phyloP scores from a whole-genome alignment of 73 alveolate species.

The Tetrahymena elliotti region DNA sequence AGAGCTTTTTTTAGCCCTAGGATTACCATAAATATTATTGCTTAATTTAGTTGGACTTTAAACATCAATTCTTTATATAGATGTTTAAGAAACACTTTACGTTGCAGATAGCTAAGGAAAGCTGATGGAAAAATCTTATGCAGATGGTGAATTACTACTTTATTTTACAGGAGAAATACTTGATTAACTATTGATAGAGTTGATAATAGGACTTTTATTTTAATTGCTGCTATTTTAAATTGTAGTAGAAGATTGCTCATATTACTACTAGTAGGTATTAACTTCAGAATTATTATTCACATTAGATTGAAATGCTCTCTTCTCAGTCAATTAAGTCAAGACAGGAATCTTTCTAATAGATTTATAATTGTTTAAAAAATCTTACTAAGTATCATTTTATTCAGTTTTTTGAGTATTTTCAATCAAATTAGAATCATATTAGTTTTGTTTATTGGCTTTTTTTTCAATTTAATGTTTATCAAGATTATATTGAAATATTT shows the following conservation, averaged over 20 bases:
- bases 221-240: background rate
- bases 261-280: background rate
- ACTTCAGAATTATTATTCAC: background rate
- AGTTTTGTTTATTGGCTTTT: background rate
- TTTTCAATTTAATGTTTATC: background rate
- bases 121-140: background rate
- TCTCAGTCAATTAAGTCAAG: background rate
- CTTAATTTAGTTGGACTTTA: background rate
- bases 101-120: background rate
- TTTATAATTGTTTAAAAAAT: background rate
- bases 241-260: background rate
- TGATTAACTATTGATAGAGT: background rate
- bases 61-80: background rate
- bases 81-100: background rate
- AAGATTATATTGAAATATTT: background rate
- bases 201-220: background rate
- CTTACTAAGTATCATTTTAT: background rate
- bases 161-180: background rate
- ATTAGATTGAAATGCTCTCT: background rate
- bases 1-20: background rate
- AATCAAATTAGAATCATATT: background rate
- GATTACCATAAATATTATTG: background rate
- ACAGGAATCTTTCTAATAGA: background rate
- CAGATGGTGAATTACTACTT: background rate
- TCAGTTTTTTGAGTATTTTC: background rate